phyloP scores from a whole-genome alignment of 495 filamentous ascomycete genomes.

The Hypoxylon lenormandii region DNA sequence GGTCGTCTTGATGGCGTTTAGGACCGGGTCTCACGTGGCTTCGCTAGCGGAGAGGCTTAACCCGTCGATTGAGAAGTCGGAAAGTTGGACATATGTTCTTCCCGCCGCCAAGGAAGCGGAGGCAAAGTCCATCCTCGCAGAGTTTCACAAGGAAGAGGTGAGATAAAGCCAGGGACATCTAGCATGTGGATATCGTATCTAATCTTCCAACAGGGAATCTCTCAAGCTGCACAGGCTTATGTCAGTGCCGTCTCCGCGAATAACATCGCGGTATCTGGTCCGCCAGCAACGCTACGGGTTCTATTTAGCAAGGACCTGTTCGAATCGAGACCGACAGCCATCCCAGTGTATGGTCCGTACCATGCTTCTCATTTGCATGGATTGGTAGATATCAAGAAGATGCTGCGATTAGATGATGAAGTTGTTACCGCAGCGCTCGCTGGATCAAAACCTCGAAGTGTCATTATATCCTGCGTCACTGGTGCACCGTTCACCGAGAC shows the following conservation, averaged over 20 bases:
- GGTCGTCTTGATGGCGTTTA: constrained; percentile 77
- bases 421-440: constrained; percentile 56
- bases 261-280: constrained; percentile 82
- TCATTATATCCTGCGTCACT: constrained; percentile 69
- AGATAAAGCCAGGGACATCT: constrained; percentile 15
- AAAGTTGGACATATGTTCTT: constrained; percentile 70
- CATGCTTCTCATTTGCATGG: constrained; percentile 81
- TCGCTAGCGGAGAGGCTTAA: constrained; percentile 63
- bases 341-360: constrained; percentile 82
- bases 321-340: constrained; percentile 68
- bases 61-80: constrained; percentile 61
- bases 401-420: constrained; percentile 63
- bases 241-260: constrained; percentile 77
- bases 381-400: constrained; percentile 68
- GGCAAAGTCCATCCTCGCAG: constrained; percentile 59
- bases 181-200: constrained; percentile 9
- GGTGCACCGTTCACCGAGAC: constrained; percentile 61
- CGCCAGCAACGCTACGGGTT: constrained; percentile 70
- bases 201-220: constrained; percentile 62
- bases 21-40: constrained; percentile 72
- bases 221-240: constrained; percentile 73
- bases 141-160: constrained; percentile 66
- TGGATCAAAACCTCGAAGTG: constrained; percentile 63
- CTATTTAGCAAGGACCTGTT: constrained; percentile 68
- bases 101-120: constrained; percentile 59